Percentiles rank a stretch among this genome's conserved stretches.
phyloP scores from a whole-genome alignment of 306 rosid genomes.

The Cyamopsis tetragonoloba region DNA sequence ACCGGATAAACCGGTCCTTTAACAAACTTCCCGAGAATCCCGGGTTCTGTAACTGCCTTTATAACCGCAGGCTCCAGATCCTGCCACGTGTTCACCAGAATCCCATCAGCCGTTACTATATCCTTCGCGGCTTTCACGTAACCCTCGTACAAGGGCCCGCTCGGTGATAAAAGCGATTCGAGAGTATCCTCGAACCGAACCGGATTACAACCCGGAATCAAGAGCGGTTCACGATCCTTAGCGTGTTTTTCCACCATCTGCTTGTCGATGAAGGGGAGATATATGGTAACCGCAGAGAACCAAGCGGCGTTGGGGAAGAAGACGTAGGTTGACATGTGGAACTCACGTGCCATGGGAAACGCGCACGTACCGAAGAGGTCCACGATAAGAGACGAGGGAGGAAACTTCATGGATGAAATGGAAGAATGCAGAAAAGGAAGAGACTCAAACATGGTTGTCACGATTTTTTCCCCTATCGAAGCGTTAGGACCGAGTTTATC shows the following conservation, averaged over 20 bases:
- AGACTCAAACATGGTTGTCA: neutral
- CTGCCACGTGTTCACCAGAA: slow-evolving; percentile 59
- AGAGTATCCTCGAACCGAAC: slow-evolving; percentile 35
- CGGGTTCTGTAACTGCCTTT: slow-evolving; percentile 21
- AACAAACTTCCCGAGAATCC: slow-evolving; percentile 3
- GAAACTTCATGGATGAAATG: neutral
- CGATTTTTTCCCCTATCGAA: neutral
- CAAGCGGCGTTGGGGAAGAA: slow-evolving; percentile 38
- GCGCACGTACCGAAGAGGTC: slow-evolving; percentile 47
- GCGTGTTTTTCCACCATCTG: neutral
- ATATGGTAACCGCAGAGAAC: slow-evolving; percentile 33
- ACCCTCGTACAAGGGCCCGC: slow-evolving; percentile 22
- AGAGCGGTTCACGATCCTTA: slow-evolving; percentile 13
- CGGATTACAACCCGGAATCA: slow-evolving; percentile 32
- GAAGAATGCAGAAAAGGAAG: slow-evolving; percentile 28
- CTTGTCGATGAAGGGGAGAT: slow-evolving; percentile 28
- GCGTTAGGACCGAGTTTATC: neutral
- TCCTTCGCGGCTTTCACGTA: neutral
- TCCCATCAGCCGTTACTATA: slow-evolving; percentile 34
- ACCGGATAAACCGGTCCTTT: slow-evolving; percentile 37
- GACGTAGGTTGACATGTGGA: slow-evolving; percentile 39
- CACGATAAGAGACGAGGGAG: slow-evolving; percentile 43
- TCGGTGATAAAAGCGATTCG: slow-evolving; percentile 30
- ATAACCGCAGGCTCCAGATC: slow-evolving; percentile 29
- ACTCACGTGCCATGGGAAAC: slow-evolving; percentile 44